A percentile compares a stretch with the other conserved stretches of the same genome.
These are phyloP conservation scores for Kodamaea nitidulidarum DNA, from an alignment of 805 yeast species.

Conservation along the genomic window DNA sequence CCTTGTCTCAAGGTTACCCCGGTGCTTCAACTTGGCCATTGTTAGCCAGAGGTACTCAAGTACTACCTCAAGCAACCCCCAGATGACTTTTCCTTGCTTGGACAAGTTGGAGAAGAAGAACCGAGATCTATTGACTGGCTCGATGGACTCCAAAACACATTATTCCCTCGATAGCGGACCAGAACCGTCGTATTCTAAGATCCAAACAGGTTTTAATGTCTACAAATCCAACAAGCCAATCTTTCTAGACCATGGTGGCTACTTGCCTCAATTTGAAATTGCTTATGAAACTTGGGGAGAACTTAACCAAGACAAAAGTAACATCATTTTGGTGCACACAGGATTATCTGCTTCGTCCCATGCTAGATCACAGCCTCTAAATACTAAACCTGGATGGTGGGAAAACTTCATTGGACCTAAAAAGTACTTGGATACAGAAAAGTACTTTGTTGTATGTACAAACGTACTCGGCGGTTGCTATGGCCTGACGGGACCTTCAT, in stretches of 20 bases:
- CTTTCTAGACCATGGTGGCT: conserved; percentile 78
- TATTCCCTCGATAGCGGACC: conserved; percentile 63
- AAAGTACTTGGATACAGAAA: conserved; percentile 71
- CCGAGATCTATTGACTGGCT: conserved; percentile 25
- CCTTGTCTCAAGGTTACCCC: background rate
- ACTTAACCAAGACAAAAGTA: conserved; percentile 57
- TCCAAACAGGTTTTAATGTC: conserved; percentile 61
- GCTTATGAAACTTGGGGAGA: conserved; percentile 94
- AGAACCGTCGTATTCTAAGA: conserved; percentile 77
- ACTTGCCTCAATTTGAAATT: conserved; percentile 66
- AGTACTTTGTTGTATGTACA: conserved; percentile 80
- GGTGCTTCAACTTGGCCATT: background rate
- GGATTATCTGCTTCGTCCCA: conserved; percentile 93
- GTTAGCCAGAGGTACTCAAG: background rate
- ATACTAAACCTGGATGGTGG: conserved; percentile 89
- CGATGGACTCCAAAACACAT: conserved; percentile 12
- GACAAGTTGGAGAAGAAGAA: conserved; percentile 67
- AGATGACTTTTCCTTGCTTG: conserved; percentile 76
- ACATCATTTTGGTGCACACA: conserved; percentile 79
- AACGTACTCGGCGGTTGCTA: conserved; percentile 93
- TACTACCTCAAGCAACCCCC: conserved; percentile 42
- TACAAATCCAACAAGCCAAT: conserved; percentile 56
- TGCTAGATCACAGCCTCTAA: conserved; percentile 74
- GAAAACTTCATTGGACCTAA: conserved; percentile 89
- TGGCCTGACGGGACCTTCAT: conserved; percentile 92